Base-by-base conservation (phyloP, 306 rosid genomes). In the Vicia sativa region DNA sequence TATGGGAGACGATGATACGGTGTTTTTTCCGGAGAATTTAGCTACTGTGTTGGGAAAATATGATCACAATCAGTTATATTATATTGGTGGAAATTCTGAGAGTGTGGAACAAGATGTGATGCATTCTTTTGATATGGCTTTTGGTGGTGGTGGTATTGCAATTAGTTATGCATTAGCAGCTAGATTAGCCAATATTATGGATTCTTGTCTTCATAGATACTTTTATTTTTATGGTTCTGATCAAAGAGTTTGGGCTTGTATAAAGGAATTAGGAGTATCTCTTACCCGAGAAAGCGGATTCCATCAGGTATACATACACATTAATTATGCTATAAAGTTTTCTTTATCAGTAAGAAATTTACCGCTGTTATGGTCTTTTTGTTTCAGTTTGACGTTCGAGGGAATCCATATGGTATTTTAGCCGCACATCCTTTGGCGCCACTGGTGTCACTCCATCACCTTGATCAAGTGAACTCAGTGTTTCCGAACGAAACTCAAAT, bases 1-100 rank as follows among this genome's bases (percentile, higher is more conserved):
- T 5, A 95, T 95, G 99, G 99, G 97, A 38, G 97, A 90, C 65
- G 99, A 95, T 37, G 97, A 95, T 68, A 88, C 97, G 1, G 89
- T 95, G 72, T 95, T 90, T 63, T 88, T 95, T 61, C 7, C 89
- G 0, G 74, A 85, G 52, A 95, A 95, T 76, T 63, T 95, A n/a
- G 96, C 87, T 31, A 71, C 89, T 29, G 92, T 87, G 67, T 68
- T 95, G 26, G 75, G 85, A 64, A 84, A 78, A 9, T 90, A 86
- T 59, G 97, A 95, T 68, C 96, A 95, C 67, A 68, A 63, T 42
- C 70, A 56, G 79, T 72, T 87, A 95, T 83, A 80, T 42, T 90
- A 90, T 56, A 78, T 95, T 77, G 99, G 99, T 9, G 99, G 87
- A 10, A 88, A 75, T 72, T 95, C 99, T 25, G 99, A 95, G 87